Base-by-base conservation (phyloP, 192 early-diverging fungal genomes). In the Rhizophagus sp. region DNA sequence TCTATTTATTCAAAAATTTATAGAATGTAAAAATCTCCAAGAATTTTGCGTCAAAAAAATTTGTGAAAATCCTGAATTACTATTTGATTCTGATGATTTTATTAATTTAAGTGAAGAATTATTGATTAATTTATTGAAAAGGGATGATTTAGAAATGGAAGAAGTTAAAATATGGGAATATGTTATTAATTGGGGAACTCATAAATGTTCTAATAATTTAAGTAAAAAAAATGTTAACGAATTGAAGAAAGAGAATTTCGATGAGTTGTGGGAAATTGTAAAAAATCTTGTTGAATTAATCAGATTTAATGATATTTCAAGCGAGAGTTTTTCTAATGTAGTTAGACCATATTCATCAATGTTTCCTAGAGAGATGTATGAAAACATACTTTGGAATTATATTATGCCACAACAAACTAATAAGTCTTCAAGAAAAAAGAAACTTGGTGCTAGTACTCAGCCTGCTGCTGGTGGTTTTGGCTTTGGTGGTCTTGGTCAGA, bases 151-250 rank as follows among this genome's bases (percentile, higher is more conserved):
- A 19, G 6, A 22, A 22, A 34, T 69, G 36, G 12, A 69, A 13
- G 67, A 69, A 25, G 2, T 69, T 15, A 10, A 69, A 69, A 10
- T 69, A 39, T 69, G n/a, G 67, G 30, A 68, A 69, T 69, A 33
- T n/a, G 27, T 69, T n/a, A 25, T 69, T 36, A 0, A 39, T 9
- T 69, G 25, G 67, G 66, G 67, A 39, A 22, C 34, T 36, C 30
- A 69, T 39, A 33, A 69, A 30, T 11, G 36, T 69, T 39, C 67
- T 9, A 30, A 30, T 30, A 22, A 57, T 47, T 47, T 47, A 47
- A 13, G 44, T 47, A 2, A 12, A 47, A 47, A 47, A 11, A 47
- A 47, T 47, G 44, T 47, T 47, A 12, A 47, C 11, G 44, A 47
- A 47, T 57, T 19, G 52, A n/a, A 57, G 17, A 6, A 57, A 57